Base-by-base conservation (phyloP, 208 protist species). In the Trypanosoma scelopori region DNA sequence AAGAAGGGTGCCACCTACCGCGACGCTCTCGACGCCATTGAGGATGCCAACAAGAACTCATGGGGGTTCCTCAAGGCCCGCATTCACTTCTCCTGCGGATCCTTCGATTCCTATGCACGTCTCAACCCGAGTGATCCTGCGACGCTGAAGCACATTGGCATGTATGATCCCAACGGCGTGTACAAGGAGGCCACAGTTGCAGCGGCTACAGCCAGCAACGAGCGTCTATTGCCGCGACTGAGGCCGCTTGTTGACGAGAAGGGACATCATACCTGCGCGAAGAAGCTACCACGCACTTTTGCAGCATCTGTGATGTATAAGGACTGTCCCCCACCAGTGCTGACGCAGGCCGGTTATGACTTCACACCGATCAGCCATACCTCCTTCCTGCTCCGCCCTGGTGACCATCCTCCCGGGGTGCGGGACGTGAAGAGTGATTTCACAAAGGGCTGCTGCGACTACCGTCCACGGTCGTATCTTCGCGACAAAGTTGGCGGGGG, bases 291-390 rank as follows among this genome's bases (percentile, higher is more conserved):
- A 15, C 73, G 76, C 59, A 84, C 79, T 55, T 95, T 95, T 56
- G 83, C 86, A 0, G 85, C 89, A 5, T 76, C 92, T 71, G 69
- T 76, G 51, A 65, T 95, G 25, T 92, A 91, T 82, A 74, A 77
- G 65, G 77, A 88, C 27, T 88, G 78, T 62, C 89, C 89, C 1
- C 85, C 85, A 18, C 89, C 89, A 52, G 78, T 92, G 25, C 66
- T 86, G 37, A 81, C 79, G 28, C 82, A 92, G 76, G 79, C 83
- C 15, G 89, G 89, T 61, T 95, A 89, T 70, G 86, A 91, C 73
- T 95, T 95, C 65, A 91, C 85, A 2, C 89, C 89, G 0, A 69
- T 92, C 55, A 90, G 85, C 73, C 83, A 92, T 73, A 89, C 74
- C 53, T 55, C 78, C 9, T 95, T 82, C 58, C 58, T 91, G 67